phyloP scores from a whole-genome alignment of 768 basidiomycete species.

The Phaeolepiota aurea region DNA sequence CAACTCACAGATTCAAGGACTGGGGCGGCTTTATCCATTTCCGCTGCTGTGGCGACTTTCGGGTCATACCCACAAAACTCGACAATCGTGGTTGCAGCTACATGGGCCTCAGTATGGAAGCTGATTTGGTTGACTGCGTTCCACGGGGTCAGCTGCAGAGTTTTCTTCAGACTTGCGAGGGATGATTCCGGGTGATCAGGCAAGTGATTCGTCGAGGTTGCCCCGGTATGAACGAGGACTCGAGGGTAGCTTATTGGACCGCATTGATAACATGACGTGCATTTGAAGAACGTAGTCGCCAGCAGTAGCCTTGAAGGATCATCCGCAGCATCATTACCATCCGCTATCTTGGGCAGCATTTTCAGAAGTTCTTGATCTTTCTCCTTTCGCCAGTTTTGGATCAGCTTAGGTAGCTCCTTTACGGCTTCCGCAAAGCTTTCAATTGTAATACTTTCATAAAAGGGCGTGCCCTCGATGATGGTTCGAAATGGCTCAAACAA shows the following conservation, averaged over 20 bases:
- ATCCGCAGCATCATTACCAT: background rate
- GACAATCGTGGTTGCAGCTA: no score
- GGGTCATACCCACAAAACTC: no score
- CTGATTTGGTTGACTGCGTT: background rate
- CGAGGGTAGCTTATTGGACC: background rate
- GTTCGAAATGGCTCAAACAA: background rate
- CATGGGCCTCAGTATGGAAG: background rate
- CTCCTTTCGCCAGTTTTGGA: background rate
- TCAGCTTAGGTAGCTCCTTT: background rate
- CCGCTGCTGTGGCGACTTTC: no score
- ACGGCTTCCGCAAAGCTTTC: background rate
- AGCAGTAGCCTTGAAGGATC: background rate
- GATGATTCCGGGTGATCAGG: background rate
- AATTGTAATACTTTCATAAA: background rate
- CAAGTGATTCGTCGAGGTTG: background rate
- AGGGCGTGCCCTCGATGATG: background rate
- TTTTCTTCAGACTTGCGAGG: background rate
- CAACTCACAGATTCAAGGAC: no score
- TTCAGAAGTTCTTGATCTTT: background rate
- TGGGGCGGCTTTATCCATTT: no score
- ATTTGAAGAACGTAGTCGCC: background rate
- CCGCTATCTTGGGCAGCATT: background rate
- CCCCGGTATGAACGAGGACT: background rate
- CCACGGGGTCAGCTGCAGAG: background rate
- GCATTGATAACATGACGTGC: background rate